Conservation (phyloP, 148 eudicot genomes). For the Rhododendron ovatum region DNA sequence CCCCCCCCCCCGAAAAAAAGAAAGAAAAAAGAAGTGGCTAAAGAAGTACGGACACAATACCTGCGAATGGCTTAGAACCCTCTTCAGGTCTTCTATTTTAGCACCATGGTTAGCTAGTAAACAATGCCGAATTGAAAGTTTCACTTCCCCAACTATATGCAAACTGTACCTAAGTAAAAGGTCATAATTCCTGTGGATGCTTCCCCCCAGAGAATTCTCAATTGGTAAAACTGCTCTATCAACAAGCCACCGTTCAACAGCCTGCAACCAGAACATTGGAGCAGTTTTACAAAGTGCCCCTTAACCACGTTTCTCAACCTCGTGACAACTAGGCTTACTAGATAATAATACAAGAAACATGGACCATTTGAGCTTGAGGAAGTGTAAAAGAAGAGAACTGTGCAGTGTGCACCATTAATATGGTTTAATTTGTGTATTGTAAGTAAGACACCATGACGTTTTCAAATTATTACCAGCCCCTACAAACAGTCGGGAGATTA, state of each 20-base stretch:
- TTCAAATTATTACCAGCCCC: not conserved
- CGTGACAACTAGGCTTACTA: not conserved
- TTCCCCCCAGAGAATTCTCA: conserved; percentile 88
- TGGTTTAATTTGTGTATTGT: not conserved
- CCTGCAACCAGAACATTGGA: conserved; percentile 30
- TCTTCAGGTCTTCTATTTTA: conserved; percentile 53
- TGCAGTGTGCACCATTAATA: not conserved
- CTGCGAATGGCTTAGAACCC: conserved; percentile 95
- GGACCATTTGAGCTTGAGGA: not conserved
- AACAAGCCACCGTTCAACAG: conserved; percentile 74
- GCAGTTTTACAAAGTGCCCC: not conserved
- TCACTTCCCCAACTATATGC: conserved; percentile 92
- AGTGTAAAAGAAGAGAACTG: not conserved
- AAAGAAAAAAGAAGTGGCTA: not conserved
- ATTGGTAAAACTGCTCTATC: conserved; percentile 91
- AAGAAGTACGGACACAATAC: conserved; percentile 23
- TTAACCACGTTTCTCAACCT: not conserved
- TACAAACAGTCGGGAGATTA: not conserved
- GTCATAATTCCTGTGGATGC: conserved; percentile 90
- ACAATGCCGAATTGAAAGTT: conserved; percentile 70
- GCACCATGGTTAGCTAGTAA: conserved; percentile 74
- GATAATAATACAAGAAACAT: not conserved
- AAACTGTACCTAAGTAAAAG: conserved; percentile 70
- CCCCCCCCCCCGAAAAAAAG: no score
- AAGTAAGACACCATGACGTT: not conserved